Conservation (phyloP, 2,329 filamentous ascomycete genomes). For the Talaromyces sp. region DNA sequence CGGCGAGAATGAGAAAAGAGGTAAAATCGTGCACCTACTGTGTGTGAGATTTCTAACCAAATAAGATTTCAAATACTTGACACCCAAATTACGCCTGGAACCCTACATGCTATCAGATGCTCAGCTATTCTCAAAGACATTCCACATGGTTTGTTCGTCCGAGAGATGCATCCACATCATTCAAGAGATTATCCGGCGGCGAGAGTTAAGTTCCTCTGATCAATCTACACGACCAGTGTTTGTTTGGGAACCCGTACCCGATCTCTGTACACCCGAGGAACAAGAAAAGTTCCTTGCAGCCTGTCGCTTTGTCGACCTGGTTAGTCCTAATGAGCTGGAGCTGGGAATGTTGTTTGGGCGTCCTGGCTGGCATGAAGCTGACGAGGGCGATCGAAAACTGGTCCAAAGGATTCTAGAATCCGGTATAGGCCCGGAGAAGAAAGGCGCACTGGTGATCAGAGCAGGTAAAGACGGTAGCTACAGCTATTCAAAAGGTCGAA, state of each 20-base stretch:
- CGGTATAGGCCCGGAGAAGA: constrained; percentile 36
- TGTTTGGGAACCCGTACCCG: constrained; percentile 94
- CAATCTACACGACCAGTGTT: constrained; percentile 63
- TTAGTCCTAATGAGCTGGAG: constrained; percentile 83
- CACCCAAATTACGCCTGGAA: constrained; percentile 78
- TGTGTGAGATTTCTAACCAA: constrained; percentile 7
- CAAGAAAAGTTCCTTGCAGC: constrained; percentile 53
- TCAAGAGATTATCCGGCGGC: constrained; percentile 60
- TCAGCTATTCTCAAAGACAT: constrained; percentile 69
- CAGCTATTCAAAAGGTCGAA: constrained; percentile 39
- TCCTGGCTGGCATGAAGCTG: constrained; percentile 33
- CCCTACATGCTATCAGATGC: constrained; percentile 64
- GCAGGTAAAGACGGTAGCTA: constrained; percentile 61
- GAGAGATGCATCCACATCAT: constrained; percentile 73
- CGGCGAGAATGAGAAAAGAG: constrained; percentile 63
- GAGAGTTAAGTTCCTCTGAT: constrained; percentile 35
- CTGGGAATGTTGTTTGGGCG: constrained; percentile 78
- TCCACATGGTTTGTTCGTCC: constrained; percentile 85
- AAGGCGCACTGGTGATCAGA: constrained; percentile 50
- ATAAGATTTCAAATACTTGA: constrained; percentile 79
- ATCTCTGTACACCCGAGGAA: constrained; percentile 71
- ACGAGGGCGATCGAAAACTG: constrained; percentile 29
- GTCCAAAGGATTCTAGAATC: constrained; percentile 35
- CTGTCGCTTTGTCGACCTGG: constrained; percentile 54
- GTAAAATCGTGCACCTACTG: constrained; percentile 26